Base-by-base conservation (phyloP, 495 filamentous ascomycete species). In the Aspergillus asperescens region DNA sequence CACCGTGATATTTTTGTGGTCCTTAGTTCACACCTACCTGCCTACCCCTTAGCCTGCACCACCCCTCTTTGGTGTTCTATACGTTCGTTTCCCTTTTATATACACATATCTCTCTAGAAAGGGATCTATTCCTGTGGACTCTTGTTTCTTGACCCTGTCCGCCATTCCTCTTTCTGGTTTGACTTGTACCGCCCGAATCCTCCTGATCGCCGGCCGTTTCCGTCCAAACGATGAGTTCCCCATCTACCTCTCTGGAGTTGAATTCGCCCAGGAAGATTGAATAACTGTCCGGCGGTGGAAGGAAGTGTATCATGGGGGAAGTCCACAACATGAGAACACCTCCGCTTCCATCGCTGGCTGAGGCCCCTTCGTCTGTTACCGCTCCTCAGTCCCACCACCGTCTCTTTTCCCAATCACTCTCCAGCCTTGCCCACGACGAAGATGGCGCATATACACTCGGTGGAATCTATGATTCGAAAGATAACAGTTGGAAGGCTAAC, bases 271-370 rank as follows among this genome's bases (percentile, higher is more conserved):
- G 65, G 62, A 67, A 59, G 59, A 61, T 52, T 69, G 57, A 66
- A 48, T 70, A 59, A 56, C 42, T 58, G 56, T 57, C 63, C 60
- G 63, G 59, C 62, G 62, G 64, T 59, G 62, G 41, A 63, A 70
- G 62, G 68, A 50, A 61, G 50, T 61, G 62, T 56, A 67, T 53
- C 57, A 73, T 72, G 71, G 68, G 60, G 59, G 66, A 71, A 56
- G 62, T 66, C 59, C 64, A 63, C 61, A 66, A 60, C 51, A 67
- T 66, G 65, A 70, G 63, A 58, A 72, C 64, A 53, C 59, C 69
- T 70, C 68, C 71, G 56, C 66, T 70, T 56, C 66, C 70, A 59
- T 74, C 71, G 61, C 70, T 68, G 55, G 66, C 70, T 47, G 66
- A 69, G 60, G 70, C 70, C 25, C 61, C 64, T 48, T 65, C 69